Conservation (phyloP, 768 basidiomycete species). For the Gymnopilus junonius region DNA sequence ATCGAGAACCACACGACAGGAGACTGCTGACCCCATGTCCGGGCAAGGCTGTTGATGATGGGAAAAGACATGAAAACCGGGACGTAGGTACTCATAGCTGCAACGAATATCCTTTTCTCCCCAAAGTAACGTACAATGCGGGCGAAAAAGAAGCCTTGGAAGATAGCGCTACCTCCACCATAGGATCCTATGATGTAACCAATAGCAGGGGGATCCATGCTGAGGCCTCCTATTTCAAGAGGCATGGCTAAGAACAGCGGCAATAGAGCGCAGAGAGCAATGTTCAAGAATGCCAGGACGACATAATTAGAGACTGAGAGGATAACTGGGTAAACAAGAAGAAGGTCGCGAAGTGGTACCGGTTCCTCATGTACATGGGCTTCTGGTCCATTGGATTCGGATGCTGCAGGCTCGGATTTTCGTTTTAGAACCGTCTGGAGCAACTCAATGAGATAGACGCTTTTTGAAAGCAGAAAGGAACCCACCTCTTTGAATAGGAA, state of each 20-base stretch:
- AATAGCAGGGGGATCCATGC: constrained; percentile 62
- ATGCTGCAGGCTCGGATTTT: constrained; percentile 13
- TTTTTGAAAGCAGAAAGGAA: not conserved
- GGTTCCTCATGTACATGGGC: constrained; percentile 29
- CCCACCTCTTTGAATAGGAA: constrained; percentile 50
- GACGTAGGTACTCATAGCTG: constrained; percentile 40
- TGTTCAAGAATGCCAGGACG: constrained; percentile 65
- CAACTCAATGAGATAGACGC: not conserved
- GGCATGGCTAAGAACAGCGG: constrained; percentile 77
- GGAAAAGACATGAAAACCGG: constrained; percentile 49
- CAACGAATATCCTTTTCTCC: constrained; percentile 43
- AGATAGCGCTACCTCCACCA: constrained; percentile 42
- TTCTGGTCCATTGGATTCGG: constrained; percentile 19
- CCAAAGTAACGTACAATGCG: constrained; percentile 47
- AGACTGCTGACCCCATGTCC: constrained; percentile 37
- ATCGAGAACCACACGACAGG: constrained; percentile 42
- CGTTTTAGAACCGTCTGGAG: constrained; percentile 34
- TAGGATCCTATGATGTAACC: constrained; percentile 57
- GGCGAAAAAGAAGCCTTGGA: constrained; percentile 48
- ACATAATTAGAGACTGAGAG: constrained; percentile 75
- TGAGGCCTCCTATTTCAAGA: constrained; percentile 65
- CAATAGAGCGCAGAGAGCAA: constrained; percentile 54
- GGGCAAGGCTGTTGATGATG: constrained; percentile 46
- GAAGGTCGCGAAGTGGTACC: constrained; percentile 44
- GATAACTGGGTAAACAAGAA: constrained; percentile 59